Evolutionary conservation across 768 basidiomycete genomes (phyloP), one percentile per base, ranked within the genome.

Genomic region (Omphalotus guepiniiformis): DNA sequence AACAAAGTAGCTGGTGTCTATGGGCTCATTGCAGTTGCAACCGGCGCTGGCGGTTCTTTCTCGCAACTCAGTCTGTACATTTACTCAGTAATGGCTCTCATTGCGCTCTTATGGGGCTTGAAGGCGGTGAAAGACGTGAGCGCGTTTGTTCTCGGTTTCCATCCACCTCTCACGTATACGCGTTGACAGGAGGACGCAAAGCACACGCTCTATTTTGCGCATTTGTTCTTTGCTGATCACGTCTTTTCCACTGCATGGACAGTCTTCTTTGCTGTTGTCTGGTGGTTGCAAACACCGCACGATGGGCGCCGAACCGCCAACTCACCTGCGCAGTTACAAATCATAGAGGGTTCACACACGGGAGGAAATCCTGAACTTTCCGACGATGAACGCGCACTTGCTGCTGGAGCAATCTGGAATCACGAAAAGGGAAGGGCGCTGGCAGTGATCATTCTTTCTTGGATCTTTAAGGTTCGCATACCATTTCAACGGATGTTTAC

Each of bases 1-100:
- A 99, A 99, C 78, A 99, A 99, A 70, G 95, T 94, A 41, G 94
- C 96, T 16, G 95, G 96, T 42, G 80, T 97, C 7, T 99, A 98
- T 63, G 96, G 96, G 47, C 79, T 99, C 48, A 84, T 99, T 49
- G 94, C 93, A 4, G 79, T 93, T 48, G 67, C 93, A 50, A 88
- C 87, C 1, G 94, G 94, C 16, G 85, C 89, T 25, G 92, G 89
- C n/a, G 86, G 88, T n/a, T 83, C 86, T n/a, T 82, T 93, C 55
- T 83, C 87, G 0, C 96, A 99, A 67, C 75, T 97, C 51, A 88
- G 83, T 64, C 76, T 95, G 60, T 98, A 98, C 66, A 74, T 93
- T 16, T 99, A 99, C 71, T 97, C 94, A 8, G 83, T 87, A 47
- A 63, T 85, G 21, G 90, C 84, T 32, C 78, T 98, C 35, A 72